Base-by-base conservation (phyloP, 805 yeast genomes). In the Barnettozyma botsteinii region DNA sequence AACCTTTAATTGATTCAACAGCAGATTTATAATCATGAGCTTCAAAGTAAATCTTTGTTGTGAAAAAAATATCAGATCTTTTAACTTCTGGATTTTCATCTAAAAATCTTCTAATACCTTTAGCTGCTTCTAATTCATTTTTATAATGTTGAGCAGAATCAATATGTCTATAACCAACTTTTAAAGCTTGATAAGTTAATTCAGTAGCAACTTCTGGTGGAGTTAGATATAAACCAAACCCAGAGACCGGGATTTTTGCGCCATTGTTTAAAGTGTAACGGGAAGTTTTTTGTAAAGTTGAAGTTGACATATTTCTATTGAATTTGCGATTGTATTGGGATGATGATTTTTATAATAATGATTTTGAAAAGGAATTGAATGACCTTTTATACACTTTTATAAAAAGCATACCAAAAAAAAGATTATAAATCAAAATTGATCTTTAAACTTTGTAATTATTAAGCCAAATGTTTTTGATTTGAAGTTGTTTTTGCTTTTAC, bases 141-240 rank as follows among this genome's bases (percentile, higher is more conserved):
- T 70, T 71, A 56, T 84, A 84, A 37, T 72, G 66, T 50, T 72
- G 73, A 4, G 91, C 91, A 17, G 88, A 75, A 57, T 84, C 93
- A 48, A 84, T 76, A 58, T 79, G 87, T 48, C 81, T 71, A 59
- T 81, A 83, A 7, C 89, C 89, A 13, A 67, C 67, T 53, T 74
- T 67, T 39, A 81, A 63, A 7, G 89, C 91, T 30, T 72, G 67
- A 45, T 68, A 66, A 11, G 80, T 81, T 11, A 47, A 26, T 15
- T 18, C 28, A 3, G 20, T 13, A 15, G 81, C 68, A 13, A 68
- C 71, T 31, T 68, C 70, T n/a, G n/a, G n/a, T n/a, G n/a, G n/a
- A 24, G 69, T 66, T 17, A 61, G 48, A 45, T 77, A 79, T n/a
- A 80, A 69, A 9, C 93, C 93, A 33, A 84, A 68, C 1, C 86